Base-by-base conservation (phyloP, 768 basidiomycete species). In the Phaffia tasmanica region DNA sequence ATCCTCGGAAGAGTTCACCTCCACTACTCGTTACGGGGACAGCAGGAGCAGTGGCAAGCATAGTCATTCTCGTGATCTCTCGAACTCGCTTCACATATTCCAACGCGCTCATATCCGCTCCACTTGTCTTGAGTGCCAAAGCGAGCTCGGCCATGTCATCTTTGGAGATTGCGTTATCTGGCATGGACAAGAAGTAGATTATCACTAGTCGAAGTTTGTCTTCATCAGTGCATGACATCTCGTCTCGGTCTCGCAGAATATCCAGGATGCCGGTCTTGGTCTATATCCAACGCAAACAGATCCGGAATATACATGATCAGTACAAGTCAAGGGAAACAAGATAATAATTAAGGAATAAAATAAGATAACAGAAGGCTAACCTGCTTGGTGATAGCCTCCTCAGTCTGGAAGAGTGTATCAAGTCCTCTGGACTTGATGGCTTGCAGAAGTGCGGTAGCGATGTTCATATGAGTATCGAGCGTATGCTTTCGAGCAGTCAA, bases 391-490 rank as follows among this genome's bases (percentile, higher is more conserved):
- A 88, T 87, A 5, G 85, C 84, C 76, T 99, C 95, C 79, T 99
- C 95, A 32, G 86, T 85, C 73, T 92, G 92, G 79, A 95, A 98
- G n/a, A 99, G 81, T 73, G 94, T 94, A 76, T 99, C 95, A 42
- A 99, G 81, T 3, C 89, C 90, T 47, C 95, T 84, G 67, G 85
- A 85, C 79, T 97, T 97, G 79, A 99, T 95, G 48, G 95, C 86
- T 75, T 94, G 91, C 32, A 99, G 79, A 14, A 99, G 78, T 21
- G 93, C 87, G 16, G 93, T 95, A 48, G 94, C 94, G 64, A 99
- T 94, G 77, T 98, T 97, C 93, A 99, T 98, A 75, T 99, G 95
- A 3, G 93, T 91, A 75, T 99, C 95, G 29, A 99, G 82, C 1
- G 89, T 93, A 42, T 91, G 89, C 73, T 99, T 99, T 51, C 95